Conservation (phyloP, 2,329 filamentous ascomycete species). For the Colletotrichum sp. region DNA sequence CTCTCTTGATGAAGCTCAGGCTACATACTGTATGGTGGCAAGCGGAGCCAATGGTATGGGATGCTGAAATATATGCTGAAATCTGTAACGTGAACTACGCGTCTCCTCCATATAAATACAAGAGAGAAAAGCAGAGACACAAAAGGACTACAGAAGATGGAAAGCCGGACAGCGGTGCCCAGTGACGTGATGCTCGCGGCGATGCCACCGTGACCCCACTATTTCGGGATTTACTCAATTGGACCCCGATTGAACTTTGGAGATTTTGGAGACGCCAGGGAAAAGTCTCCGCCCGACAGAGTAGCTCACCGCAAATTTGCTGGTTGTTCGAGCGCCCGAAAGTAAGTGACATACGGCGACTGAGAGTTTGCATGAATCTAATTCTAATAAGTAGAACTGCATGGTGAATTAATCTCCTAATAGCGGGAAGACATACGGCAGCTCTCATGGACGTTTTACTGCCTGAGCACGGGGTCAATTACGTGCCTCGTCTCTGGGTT, state of each 20-base stretch:
- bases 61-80: neutral
- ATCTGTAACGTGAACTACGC: rapidly evolving
- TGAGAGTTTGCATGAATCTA: neutral
- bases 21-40: neutral
- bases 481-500: neutral
- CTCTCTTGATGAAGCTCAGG: neutral
- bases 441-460: neutral
- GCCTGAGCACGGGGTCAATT: neutral
- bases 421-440: rapidly evolving
- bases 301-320: neutral
- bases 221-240: neutral
- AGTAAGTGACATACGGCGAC: neutral
- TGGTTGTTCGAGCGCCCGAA: neutral
- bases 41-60: neutral
- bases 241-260: neutral
- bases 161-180: neutral
- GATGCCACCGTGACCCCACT: neutral
- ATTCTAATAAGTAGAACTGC: rapidly evolving
- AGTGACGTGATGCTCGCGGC: neutral
- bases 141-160: neutral
- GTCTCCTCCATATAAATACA: neutral
- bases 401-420: neutral
- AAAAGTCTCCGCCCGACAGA: rapidly evolving
- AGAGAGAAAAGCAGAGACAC: neutral
- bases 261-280: neutral